Percentiles rank a stretch among this genome's conserved stretches.
Evolutionary conservation across 495 filamentous ascomycete species (phyloP).

Genomic region (Talaromyces liani): DNA sequence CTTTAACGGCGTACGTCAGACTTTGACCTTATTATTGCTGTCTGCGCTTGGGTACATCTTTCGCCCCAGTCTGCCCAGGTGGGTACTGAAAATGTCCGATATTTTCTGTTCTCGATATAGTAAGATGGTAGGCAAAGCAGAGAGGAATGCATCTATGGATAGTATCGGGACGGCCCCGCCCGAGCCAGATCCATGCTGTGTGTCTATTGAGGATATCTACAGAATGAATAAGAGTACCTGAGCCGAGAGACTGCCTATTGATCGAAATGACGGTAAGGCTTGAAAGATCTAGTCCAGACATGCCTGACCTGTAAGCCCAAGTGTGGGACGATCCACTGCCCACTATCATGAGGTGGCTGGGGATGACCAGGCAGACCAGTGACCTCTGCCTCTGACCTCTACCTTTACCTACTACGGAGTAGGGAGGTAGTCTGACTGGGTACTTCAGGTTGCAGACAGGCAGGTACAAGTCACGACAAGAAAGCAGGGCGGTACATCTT

Average conservation of each 20-base stretch:
- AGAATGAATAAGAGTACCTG: background rate
- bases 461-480: background rate
- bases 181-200: background rate
- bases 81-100: background rate
- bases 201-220: background rate
- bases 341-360: conserved; percentile 2
- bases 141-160: background rate
- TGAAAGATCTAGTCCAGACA: background rate
- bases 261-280: background rate
- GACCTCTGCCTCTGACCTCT: background rate
- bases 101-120: background rate
- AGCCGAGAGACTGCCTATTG: background rate
- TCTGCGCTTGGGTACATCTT: background rate
- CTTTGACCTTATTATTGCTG: background rate
- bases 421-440: no score
- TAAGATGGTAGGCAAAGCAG: background rate
- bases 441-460: background rate
- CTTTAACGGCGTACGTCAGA: background rate
- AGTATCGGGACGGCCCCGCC: conserved; percentile 8
- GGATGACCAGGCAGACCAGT: background rate
- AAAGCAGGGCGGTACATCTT: background rate
- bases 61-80: background rate
- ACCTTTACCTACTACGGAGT: no score
- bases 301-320: background rate
- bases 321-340: background rate